A percentile compares a stretch with the other conserved stretches of the same genome.
These are phyloP conservation scores for Suillus discolor DNA, from an alignment of 768 basidiomycete species.

Conservation along the genomic window DNA sequence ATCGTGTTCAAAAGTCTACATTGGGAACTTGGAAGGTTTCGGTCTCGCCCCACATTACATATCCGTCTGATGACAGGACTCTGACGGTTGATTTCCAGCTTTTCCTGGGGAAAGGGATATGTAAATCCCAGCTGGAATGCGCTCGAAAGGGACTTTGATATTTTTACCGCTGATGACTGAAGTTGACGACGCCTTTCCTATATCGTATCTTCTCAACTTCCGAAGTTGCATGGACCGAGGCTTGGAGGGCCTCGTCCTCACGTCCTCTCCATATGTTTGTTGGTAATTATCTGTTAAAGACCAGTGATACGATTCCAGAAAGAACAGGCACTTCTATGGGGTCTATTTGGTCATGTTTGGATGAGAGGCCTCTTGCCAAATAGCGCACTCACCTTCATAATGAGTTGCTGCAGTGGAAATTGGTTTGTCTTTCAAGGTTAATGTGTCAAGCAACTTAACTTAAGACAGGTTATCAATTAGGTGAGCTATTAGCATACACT, in stretches of 20 bases:
- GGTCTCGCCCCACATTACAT: too few species aligned
- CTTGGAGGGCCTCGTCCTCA: too few species aligned
- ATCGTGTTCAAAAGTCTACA: neutral
- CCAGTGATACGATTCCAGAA: neutral
- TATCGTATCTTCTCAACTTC: neutral
- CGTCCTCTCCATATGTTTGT: neutral
- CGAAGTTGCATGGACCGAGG: neutral
- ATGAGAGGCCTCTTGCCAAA: conserved; percentile 6
- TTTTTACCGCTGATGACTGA: too few species aligned
- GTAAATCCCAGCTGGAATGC: too few species aligned
- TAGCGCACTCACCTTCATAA: neutral
- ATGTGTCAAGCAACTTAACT: neutral
- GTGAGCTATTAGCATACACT: neutral
- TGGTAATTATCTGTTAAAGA: neutral
- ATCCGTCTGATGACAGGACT: too few species aligned
- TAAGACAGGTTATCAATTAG: neutral
- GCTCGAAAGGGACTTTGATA: too few species aligned
- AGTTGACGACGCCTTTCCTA: neutral
- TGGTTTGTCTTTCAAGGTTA: neutral
- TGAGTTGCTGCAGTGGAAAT: neutral
- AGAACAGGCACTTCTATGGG: neutral
- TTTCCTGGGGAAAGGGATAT: too few species aligned
- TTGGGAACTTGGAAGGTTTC: too few species aligned
- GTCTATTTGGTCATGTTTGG: neutral
- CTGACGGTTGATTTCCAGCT: too few species aligned